Evolutionary conservation across 2,329 filamentous ascomycete species (phyloP).

Genomic region (Akanthomyces lecanii): DNA sequence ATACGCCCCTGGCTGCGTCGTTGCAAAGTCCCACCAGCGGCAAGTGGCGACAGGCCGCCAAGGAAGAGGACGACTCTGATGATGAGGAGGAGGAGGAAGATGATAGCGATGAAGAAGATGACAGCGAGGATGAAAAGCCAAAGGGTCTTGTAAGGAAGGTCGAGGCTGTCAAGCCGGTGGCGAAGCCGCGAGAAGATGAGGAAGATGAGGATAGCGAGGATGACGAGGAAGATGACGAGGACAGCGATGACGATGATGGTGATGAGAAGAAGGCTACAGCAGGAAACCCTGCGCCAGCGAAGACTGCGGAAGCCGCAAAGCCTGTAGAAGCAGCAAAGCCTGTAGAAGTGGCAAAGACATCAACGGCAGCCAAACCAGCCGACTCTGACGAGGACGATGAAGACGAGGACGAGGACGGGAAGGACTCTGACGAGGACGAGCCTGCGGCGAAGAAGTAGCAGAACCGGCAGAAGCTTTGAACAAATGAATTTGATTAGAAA

Average conservation of each 20-base stretch:
- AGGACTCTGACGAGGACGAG: slow-evolving; percentile 24
- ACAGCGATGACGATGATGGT: slow-evolving; percentile 23
- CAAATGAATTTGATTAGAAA: neutral
- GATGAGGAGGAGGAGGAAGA: slow-evolving; percentile 18
- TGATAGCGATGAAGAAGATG: slow-evolving; percentile 19
- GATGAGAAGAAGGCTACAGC: neutral
- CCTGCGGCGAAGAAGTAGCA: slow-evolving; percentile 25
- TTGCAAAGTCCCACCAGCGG: slow-evolving; percentile 19
- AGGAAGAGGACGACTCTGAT: slow-evolving; percentile 13
- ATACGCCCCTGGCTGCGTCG: slow-evolving; percentile 20
- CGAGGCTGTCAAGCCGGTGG: neutral
- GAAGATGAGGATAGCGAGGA: slow-evolving; percentile 23
- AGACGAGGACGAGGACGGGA: slow-evolving; percentile 27
- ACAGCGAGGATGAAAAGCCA: slow-evolving; percentile 16
- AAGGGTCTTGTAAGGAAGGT: slow-evolving; percentile 24
- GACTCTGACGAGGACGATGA: slow-evolving; percentile 25
- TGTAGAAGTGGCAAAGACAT: no score
- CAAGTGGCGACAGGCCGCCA: neutral
- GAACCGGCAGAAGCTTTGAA: neutral
- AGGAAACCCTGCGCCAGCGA: neutral
- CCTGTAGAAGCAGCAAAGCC: neutral
- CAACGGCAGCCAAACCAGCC: slow-evolving; percentile 20
- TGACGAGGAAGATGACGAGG: slow-evolving; percentile 19
- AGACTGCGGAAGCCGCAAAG: neutral
- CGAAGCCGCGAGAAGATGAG: slow-evolving; percentile 24